Percentiles rank a stretch among this genome's conserved stretches.
phyloP scores from a whole-genome alignment of 2,329 filamentous ascomycete species.

The Drechmeria coniospora region DNA sequence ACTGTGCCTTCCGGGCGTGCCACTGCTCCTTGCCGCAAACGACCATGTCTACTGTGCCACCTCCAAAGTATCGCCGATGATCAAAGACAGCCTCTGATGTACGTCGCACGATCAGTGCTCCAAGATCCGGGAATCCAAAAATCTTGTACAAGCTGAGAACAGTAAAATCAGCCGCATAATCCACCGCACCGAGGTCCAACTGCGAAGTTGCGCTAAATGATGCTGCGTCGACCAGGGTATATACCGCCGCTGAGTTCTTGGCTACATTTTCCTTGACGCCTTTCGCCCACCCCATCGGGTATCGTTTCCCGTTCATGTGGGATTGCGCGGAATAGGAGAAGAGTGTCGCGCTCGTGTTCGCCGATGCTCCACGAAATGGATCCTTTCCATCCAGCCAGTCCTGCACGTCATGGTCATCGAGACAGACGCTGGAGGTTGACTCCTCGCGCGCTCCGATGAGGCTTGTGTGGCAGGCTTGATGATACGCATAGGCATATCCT shows the following conservation, averaged over 20 bases:
- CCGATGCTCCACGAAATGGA: conserved; percentile 12
- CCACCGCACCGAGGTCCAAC: conserved; percentile 50
- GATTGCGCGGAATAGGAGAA: conserved; percentile 87
- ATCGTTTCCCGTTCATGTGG: conserved; percentile 72
- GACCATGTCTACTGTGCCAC: conserved; percentile 87
- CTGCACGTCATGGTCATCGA: conserved; percentile 48
- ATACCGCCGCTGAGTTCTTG: conserved; percentile 21
- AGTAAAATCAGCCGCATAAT: conserved; percentile 63
- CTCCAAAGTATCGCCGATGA: conserved; percentile 71
- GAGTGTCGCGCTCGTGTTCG: conserved; percentile 17
- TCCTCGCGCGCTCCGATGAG: conserved; percentile 67
- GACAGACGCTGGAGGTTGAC: conserved; percentile 48
- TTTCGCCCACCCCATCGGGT: conserved; percentile 55
- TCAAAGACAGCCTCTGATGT: conserved; percentile 48
- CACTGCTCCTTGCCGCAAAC: conserved; percentile 62
- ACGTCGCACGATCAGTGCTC: conserved; percentile 69
- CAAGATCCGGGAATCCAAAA: conserved; percentile 91
- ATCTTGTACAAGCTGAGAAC: conserved; percentile 90
- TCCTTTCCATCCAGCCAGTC: conserved; percentile 40
- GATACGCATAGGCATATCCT: conserved; percentile 76
- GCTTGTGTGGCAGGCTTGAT: conserved; percentile 74
- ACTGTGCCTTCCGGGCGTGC: conserved; percentile 60
- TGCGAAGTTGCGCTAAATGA: conserved; percentile 64
- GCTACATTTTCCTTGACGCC: conserved; percentile 21
- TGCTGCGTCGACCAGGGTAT: conserved; percentile 72